Percentiles rank a stretch among this genome's conserved stretches.
Conservation (phyloP, 139 green algal genomes). For the Klebsormidium nitens region DNA sequence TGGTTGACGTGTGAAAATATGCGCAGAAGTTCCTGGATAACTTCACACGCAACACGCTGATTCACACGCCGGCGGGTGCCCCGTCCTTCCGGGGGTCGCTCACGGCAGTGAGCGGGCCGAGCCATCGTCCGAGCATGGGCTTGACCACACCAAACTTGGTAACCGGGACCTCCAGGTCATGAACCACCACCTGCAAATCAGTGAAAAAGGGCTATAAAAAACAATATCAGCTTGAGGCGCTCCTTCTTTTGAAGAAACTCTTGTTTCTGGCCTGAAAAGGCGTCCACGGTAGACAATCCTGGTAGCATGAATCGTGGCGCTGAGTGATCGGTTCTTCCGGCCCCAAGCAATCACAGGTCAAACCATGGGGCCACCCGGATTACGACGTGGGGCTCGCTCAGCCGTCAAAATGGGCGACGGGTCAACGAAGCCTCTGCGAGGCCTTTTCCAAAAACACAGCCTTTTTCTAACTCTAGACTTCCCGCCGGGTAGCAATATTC, state of each 20-base stretch:
- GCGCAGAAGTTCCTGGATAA: no score
- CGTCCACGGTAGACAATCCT: background rate
- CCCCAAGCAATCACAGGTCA: background rate
- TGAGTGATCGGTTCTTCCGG: background rate
- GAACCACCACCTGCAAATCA: conserved; percentile 13
- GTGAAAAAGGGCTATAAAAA: background rate
- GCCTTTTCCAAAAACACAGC: no score
- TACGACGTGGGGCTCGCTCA: no score
- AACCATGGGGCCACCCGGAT: background rate
- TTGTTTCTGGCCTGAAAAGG: background rate
- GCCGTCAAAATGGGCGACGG: no score
- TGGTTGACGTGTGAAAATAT: no score
- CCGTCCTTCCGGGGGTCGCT: conserved; percentile 29
- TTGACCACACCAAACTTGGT: background rate
- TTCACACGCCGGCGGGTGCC: conserved; percentile 11
- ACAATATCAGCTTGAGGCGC: background rate
- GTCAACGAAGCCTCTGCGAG: no score
- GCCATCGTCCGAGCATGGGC: background rate
- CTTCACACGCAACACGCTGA: background rate
- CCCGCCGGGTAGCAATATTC: no score
- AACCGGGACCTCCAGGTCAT: conserved; percentile 22
- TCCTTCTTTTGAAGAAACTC: background rate
- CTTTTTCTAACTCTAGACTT: no score
- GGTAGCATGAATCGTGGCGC: background rate
- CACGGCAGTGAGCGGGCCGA: conserved; percentile 10